These are phyloP conservation scores for Trypanosoma cruzi DNA, from an alignment of 208 protist species.

Conservation along the genomic window DNA sequence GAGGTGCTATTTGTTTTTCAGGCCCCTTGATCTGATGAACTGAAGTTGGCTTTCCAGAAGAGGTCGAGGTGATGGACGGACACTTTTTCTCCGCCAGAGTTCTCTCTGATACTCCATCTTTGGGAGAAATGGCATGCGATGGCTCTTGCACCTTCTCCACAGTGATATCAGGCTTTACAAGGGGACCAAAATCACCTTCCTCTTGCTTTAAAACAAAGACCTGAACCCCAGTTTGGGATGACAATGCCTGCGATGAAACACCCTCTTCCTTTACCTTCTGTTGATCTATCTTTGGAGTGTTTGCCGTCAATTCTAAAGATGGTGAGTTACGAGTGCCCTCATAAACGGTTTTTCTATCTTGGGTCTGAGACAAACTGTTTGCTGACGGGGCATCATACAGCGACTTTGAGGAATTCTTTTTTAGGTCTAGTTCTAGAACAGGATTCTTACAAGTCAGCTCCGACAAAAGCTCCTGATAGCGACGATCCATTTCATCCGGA, in stretches of 20 bases:
- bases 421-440: background rate
- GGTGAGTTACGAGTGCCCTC: background rate
- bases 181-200: background rate
- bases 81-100: background rate
- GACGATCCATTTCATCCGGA: conserved; percentile 31
- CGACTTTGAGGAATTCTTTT: conserved; percentile 1
- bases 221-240: background rate
- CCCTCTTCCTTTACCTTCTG: background rate
- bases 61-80: too few relatives aligned
- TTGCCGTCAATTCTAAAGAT: background rate
- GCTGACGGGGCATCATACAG: background rate
- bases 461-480: conserved; percentile 25
- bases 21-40: background rate
- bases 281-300: background rate
- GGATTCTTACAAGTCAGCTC: conserved; percentile 23
- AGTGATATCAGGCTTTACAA: background rate
- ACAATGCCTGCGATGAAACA: background rate
- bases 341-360: background rate
- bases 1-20: conserved; percentile 7
- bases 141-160: background rate
- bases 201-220: background rate
- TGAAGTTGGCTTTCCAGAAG: background rate
- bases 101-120: background rate
- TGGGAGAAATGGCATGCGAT: background rate
- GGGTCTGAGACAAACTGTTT: background rate